Conservation (phyloP, 257 asterid genomes). For the Capsicum pubescens region DNA sequence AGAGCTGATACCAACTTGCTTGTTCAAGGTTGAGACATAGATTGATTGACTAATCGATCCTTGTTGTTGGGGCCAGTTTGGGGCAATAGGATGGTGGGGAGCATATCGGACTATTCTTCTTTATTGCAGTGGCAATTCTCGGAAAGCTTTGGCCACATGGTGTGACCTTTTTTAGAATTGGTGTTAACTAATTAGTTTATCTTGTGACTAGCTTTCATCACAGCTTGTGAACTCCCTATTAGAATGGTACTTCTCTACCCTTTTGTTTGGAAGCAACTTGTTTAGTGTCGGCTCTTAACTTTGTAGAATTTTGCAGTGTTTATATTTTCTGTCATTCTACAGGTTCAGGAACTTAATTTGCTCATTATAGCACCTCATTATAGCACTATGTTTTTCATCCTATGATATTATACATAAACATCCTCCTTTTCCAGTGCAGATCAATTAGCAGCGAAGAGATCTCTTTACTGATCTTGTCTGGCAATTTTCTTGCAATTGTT, state of each 20-base stretch:
- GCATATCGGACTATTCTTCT: not conserved
- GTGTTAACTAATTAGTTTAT: not conserved
- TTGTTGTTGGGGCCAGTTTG: not conserved
- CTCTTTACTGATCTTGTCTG: conserved; percentile 27
- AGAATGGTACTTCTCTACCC: not conserved
- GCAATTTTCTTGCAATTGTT: conserved; percentile 22
- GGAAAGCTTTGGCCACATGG: not conserved
- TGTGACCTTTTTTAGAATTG: not conserved
- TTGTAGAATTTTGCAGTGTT: not conserved
- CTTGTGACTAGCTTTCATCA: not conserved
- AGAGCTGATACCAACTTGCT: conserved; percentile 6
- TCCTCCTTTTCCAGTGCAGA: conserved; percentile 24
- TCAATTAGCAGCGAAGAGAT: conserved; percentile 26
- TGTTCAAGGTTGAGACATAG: not conserved
- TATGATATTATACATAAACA: conserved; percentile 14
- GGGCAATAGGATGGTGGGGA: not conserved
- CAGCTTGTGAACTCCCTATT: not conserved
- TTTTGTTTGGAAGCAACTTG: conserved; percentile 18
- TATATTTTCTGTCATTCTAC: not conserved
- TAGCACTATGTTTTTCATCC: not conserved
- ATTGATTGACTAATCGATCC: not conserved
- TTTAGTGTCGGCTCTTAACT: not conserved
- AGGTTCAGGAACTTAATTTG: not conserved
- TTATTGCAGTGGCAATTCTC: not conserved
- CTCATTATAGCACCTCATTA: not conserved